Base-by-base conservation (phyloP, 2,329 filamentous ascomycete genomes). In the Parafenestella ontariensis region DNA sequence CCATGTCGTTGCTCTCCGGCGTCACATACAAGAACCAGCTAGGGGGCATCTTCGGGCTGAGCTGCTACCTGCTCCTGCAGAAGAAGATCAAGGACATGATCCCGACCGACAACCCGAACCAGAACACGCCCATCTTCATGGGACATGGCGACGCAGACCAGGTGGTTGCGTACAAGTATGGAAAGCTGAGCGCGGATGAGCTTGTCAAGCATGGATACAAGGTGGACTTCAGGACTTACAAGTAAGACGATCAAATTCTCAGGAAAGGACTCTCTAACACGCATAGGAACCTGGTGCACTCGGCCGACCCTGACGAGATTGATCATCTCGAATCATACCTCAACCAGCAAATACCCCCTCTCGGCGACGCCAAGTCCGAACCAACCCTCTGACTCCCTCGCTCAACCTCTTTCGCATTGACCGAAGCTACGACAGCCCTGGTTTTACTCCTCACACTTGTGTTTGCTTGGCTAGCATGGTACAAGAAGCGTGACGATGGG, bases 1-100 rank as follows among this genome's bases (percentile, higher is more conserved):
- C 92, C 52, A 92, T 97, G 82, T 87, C 91, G 18, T 77, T 98
- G 34, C 86, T 97, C 69, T 83, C 90, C 0, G 93, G 91, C 5
- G 78, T 96, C 37, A 96, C 92, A 4, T 85, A 81, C 62, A 82
- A 83, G 41, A 82, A 85, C 64, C 92, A 91, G 77, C 81, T 98
- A 15, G 94, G 87, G n/a, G 94, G 93, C 59, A 90, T 98, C 60
- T 88, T 97, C 59, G 92, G 89, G 7, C 78, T 98, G 58, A 95
- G 90, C 11, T 89, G 87, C 66, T 98, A 96, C 77, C 78, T 97
- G 64, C 82, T 92, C 18, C 80, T 97, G 42, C 82, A 85, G 59
- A 79, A 84, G 58, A 89, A 88, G 70, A 75, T 91, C 62, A 81
- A 83, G 70, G 82, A 74, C 21, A 57, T 76, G 65, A 68, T 77